These are phyloP conservation scores for Pseudocercospora macadamiae DNA, from an alignment of 2,329 filamentous ascomycete genomes.

Conservation along the genomic window DNA sequence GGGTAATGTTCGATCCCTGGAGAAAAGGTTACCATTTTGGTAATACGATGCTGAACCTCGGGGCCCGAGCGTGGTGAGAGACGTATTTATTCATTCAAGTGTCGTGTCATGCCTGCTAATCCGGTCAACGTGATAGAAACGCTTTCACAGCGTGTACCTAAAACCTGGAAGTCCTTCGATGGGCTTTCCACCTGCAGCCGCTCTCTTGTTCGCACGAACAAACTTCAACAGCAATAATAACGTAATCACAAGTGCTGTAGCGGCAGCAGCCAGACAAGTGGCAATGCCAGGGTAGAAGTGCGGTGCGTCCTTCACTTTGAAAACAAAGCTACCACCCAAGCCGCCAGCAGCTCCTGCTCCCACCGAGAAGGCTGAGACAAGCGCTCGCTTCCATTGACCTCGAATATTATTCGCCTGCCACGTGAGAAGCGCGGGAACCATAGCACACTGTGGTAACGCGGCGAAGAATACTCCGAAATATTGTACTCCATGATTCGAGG, in stretches of 20 bases:
- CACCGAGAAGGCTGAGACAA: constrained; percentile 14
- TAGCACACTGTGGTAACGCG: constrained; percentile 27
- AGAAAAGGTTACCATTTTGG: too few species aligned
- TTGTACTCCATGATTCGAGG: constrained; percentile 30
- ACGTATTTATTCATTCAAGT: too few species aligned
- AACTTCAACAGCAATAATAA: constrained; percentile 23
- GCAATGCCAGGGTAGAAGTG: constrained; percentile 27
- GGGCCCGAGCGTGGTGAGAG: too few species aligned
- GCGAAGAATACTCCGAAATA: constrained; percentile 38
- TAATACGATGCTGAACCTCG: too few species aligned
- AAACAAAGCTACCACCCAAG: constrained; percentile 49
- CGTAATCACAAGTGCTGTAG: constrained; percentile 24
- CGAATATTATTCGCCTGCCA: constrained; percentile 52
- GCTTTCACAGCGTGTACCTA: constrained; percentile 21
- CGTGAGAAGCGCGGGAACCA: constrained; percentile 23
- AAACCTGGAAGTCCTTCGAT: constrained; percentile 29
- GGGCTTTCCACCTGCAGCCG: constrained; percentile 24
- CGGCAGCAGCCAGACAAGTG: constrained; percentile 19
- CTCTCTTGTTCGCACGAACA: constrained; percentile 25
- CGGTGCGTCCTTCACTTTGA: constrained; percentile 23
- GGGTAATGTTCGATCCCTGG: too few species aligned
- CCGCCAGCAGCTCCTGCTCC: constrained; percentile 60
- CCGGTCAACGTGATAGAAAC: neutral
- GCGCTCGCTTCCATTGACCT: constrained; percentile 55
- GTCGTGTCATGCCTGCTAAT: neutral